Evolutionary conservation across 2,329 filamentous ascomycete genomes (phyloP).

Genomic region (Hypoxylon sp.): DNA sequence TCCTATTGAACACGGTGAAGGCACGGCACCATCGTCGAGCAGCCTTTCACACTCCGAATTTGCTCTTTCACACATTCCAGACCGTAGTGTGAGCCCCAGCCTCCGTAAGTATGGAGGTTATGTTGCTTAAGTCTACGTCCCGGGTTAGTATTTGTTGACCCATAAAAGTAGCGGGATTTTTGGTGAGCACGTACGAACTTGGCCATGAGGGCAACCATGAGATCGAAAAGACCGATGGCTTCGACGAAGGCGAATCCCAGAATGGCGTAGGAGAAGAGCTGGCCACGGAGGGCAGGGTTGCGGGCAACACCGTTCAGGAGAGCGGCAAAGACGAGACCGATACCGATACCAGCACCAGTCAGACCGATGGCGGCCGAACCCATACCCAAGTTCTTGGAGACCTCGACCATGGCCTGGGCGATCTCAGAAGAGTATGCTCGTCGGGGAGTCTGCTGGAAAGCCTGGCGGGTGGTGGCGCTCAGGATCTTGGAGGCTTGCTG

Average conservation of each 20-base stretch:
- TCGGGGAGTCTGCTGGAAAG: slow-evolving; percentile 70
- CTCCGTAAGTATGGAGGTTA: slow-evolving; percentile 49
- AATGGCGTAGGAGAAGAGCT: slow-evolving; percentile 97
- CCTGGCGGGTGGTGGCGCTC: slow-evolving; percentile 74
- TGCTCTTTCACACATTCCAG: slow-evolving; percentile 48
- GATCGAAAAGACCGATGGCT: slow-evolving; percentile 89
- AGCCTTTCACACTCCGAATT: slow-evolving; percentile 43
- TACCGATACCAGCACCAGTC: slow-evolving; percentile 93
- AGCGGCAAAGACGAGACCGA: slow-evolving; percentile 92
- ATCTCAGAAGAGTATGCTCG: slow-evolving; percentile 90
- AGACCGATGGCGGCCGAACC: slow-evolving; percentile 91
- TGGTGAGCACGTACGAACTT: slow-evolving; percentile 75
- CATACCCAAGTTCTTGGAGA: slow-evolving; percentile 92
- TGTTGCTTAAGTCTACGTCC: slow-evolving; percentile 50
- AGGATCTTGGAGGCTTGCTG: slow-evolving; percentile 75
- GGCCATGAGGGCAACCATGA: slow-evolving; percentile 94
- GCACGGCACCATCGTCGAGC: slow-evolving; percentile 40
- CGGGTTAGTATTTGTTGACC: slow-evolving; percentile 28
- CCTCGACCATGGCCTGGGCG: slow-evolving; percentile 88
- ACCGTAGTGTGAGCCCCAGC: slow-evolving; percentile 49
- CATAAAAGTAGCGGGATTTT: slow-evolving; percentile 23
- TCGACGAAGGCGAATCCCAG: slow-evolving; percentile 95
- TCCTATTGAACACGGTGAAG: slow-evolving; percentile 50
- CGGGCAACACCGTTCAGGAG: slow-evolving; percentile 90
- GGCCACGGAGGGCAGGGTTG: slow-evolving; percentile 93